These are phyloP conservation scores for Fusarium acutatum DNA, from an alignment of 2,329 filamentous ascomycete species.

Conservation along the genomic window DNA sequence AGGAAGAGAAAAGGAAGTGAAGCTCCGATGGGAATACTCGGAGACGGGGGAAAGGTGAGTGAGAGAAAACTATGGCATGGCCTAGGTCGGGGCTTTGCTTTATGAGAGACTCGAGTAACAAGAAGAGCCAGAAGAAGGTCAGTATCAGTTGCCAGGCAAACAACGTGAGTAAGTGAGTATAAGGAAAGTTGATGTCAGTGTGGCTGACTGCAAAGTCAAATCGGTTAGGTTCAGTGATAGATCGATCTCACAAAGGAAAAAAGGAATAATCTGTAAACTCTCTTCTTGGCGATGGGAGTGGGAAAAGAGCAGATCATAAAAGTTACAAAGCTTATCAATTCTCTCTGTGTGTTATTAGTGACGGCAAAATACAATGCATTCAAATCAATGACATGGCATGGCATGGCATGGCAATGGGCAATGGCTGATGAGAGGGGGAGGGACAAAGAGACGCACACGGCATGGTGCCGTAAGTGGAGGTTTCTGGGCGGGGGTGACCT, in stretches of 20 bases:
- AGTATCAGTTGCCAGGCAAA: conserved; percentile 14
- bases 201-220: conserved; percentile 25
- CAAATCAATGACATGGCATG: background rate
- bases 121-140: background rate
- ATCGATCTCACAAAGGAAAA: background rate
- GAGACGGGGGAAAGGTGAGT: background rate
- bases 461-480: conserved; percentile 28
- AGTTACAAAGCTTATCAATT: conserved; percentile 3
- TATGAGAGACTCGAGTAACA: conserved; percentile 3
- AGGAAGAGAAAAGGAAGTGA: background rate
- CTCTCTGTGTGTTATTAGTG: background rate
- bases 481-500: conserved; percentile 11
- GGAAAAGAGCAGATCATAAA: conserved; percentile 28
- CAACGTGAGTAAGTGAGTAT: background rate
- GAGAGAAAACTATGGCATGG: conserved; percentile 1
- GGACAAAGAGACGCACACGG: conserved; percentile 24
- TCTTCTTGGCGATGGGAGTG: background rate
- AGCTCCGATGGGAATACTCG: background rate
- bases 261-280: background rate
- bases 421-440: conserved; percentile 29
- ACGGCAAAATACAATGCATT: conserved; percentile 17
- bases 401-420: background rate
- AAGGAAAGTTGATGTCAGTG: conserved; percentile 25
- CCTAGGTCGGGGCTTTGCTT: background rate
- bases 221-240: background rate